phyloP scores from a whole-genome alignment of 176 grass and related monocot genomes.

The Hyparrhenia diplandra region DNA sequence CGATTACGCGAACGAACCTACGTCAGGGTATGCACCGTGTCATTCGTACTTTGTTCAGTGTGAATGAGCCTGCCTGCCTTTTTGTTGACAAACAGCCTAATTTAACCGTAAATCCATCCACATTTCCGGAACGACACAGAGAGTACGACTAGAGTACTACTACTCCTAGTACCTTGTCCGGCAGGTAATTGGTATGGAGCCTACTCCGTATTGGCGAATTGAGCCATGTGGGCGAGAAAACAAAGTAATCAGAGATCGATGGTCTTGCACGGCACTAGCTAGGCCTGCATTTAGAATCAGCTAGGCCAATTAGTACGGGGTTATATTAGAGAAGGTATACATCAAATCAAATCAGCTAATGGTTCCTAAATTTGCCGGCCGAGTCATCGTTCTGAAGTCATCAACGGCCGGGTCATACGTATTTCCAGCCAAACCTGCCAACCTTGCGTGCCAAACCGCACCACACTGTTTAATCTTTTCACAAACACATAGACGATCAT shows the following conservation, averaged over 20 bases:
- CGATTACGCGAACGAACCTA: neutral
- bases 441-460: neutral
- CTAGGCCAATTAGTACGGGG: neutral
- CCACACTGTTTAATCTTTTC: neutral
- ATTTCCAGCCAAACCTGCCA: conserved; percentile 4
- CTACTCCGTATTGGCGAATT: neutral
- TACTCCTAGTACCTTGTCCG: neutral
- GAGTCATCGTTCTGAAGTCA: neutral
- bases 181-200: neutral
- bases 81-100: neutral
- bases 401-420: neutral
- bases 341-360: neutral
- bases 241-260: neutral
- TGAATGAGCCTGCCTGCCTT: neutral
- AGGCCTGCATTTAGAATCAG: no score
- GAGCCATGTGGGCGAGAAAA: neutral
- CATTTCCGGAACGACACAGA: neutral
- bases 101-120: neutral
- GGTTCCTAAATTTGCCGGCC: neutral
- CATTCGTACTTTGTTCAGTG: neutral
- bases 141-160: neutral
- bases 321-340: neutral
- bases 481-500: no score
- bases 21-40: neutral
- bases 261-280: neutral